Evolutionary conservation across 192 early-diverging fungal species (phyloP), one percentile per base, ranked within the genome.

Genomic region (Glomus cerebriforme): DNA sequence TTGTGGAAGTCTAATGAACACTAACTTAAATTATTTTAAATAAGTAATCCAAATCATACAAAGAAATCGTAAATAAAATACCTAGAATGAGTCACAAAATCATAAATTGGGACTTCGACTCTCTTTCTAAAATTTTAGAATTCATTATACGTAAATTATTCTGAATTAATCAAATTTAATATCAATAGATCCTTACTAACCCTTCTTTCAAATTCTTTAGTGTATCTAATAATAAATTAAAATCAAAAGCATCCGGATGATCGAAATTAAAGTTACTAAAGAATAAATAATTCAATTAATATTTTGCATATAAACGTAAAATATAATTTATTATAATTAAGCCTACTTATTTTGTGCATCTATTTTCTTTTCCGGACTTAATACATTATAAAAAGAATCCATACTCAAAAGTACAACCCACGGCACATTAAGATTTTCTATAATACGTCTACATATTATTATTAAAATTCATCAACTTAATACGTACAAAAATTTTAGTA

Each of bases 361-460:
- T 32, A 73, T 81, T 78, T 85, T 84, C 79, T 99, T 90, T 75
- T 96, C 94, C 8, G 89, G 88, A 22, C 87, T 92, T 80, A 99
- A 88, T 24, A 87, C 82, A 74, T 94, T 95, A 87, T 99, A 99
- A 81, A 97, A 99, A 12, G 95, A 96, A 83, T 99, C 97, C 96
- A 98, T 99, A 74, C 92, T 96, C 64, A 99, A 67, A 54, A 98
- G 87, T 9, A 95, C 92, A 1, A 97, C 95, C 95, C 93, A 95
- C 27, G 92, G 93, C 1, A 92, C 91, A 73, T 92, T 90, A 62
- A 95, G 78, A 67, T 87, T 90, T 75, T 93, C 91, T 63, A 92
- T 86, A 70, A 95, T 93, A 62, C 91, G 84, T 27, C 86, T 87
- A 68, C 45, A 29, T 58, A 65, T 4, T 65, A 59, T 7, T n/a